Percentiles rank a stretch among this genome's conserved stretches.
These are phyloP conservation scores for Elsinoe ampelina DNA, from an alignment of 2,329 filamentous ascomycete species.

Conservation along the genomic window DNA sequence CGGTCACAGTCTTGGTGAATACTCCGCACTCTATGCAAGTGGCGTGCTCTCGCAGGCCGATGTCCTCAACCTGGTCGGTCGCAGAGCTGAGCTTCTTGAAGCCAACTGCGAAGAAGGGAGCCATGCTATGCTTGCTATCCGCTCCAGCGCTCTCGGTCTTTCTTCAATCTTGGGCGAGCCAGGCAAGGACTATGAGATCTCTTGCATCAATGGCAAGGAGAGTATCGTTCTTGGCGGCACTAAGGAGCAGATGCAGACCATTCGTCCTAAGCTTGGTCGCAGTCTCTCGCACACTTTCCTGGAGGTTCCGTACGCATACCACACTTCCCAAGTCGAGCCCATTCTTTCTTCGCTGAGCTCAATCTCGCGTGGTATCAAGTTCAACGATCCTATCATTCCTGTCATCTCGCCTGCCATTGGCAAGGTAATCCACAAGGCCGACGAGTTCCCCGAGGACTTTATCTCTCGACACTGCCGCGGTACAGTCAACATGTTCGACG, in stretches of 20 bases:
- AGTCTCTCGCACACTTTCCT: slow-evolving; percentile 16
- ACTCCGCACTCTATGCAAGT: slow-evolving; percentile 30
- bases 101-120: slow-evolving; percentile 20
- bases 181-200: slow-evolving; percentile 17
- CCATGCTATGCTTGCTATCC: slow-evolving; percentile 24
- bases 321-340: slow-evolving; percentile 26
- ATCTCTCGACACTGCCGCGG: slow-evolving; percentile 25
- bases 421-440: slow-evolving; percentile 19
- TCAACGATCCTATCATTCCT: slow-evolving; percentile 23
- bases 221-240: slow-evolving; percentile 22
- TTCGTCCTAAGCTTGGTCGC: slow-evolving; percentile 10
- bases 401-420: slow-evolving; percentile 24
- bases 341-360: slow-evolving; percentile 21
- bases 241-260: slow-evolving; percentile 15
- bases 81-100: slow-evolving; percentile 26
- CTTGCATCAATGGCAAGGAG: slow-evolving; percentile 23
- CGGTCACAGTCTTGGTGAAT: slow-evolving; percentile 32
- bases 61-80: slow-evolving; percentile 29
- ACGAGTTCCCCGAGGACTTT: slow-evolving; percentile 19
- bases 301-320: slow-evolving; percentile 24
- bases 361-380: slow-evolving; percentile 18
- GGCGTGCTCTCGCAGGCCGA: slow-evolving; percentile 29
- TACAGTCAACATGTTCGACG: slow-evolving; percentile 31
- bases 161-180: slow-evolving; percentile 2
- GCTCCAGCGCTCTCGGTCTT: slow-evolving; percentile 13